Evolutionary conservation across 345 rosid species (phyloP).

Genomic region (Erodium maritimum): DNA sequence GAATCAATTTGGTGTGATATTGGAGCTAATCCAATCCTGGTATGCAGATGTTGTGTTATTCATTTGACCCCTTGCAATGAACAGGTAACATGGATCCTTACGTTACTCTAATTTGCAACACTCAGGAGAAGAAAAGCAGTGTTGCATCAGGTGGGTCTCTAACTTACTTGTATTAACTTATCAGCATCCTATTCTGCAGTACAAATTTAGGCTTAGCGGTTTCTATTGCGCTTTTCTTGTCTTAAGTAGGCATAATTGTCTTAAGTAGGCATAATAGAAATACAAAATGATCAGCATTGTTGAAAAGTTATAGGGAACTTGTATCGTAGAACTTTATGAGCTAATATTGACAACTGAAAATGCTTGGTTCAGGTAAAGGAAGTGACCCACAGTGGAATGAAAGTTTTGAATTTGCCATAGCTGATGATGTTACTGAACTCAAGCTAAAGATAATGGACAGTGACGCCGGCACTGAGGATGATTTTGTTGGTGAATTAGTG

Average conservation of each 20-base stretch:
- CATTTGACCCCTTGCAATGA: too few relatives aligned
- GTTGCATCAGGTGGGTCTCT: constrained; percentile 45
- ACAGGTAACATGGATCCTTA: constrained; percentile 67
- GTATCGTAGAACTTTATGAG: background rate
- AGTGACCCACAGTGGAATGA: constrained; percentile 69
- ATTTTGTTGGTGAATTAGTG: constrained; percentile 59
- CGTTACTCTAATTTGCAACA: constrained; percentile 46
- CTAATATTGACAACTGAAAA: constrained; percentile 1
- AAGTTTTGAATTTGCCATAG: constrained; percentile 49
- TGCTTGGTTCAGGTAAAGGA: constrained; percentile 36
- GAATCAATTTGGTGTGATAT: too few relatives aligned
- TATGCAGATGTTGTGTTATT: too few relatives aligned
- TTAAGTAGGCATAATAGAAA: too few relatives aligned
- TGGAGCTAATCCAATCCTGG: too few relatives aligned
- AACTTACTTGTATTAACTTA: background rate
- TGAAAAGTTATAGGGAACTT: background rate
- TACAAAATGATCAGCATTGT: too few relatives aligned
- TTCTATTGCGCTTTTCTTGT: too few relatives aligned
- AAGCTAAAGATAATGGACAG: constrained; percentile 55
- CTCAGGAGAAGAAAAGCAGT: constrained; percentile 66
- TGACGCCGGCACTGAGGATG: constrained; percentile 45
- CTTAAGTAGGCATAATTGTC: too few relatives aligned
- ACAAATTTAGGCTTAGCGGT: background rate
- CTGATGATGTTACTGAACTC: constrained; percentile 41
- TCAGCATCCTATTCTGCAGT: background rate